phyloP scores from a whole-genome alignment of 2,329 filamentous ascomycete species.

The Xylogone sp. region DNA sequence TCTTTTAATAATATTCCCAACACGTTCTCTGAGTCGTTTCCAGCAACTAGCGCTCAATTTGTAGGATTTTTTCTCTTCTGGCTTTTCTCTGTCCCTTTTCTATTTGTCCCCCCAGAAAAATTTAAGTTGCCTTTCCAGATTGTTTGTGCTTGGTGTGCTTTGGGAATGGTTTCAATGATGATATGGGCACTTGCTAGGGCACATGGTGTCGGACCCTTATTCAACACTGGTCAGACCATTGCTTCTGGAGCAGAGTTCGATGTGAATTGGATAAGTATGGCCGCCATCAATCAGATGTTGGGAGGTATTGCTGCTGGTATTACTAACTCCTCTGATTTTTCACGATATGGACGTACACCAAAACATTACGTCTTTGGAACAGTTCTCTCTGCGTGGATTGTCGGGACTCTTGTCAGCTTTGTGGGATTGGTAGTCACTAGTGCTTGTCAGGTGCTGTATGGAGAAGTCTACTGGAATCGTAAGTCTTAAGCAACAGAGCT shows the following conservation, averaged over 20 bases:
- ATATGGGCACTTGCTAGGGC: constrained; percentile 40
- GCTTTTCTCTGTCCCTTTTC: constrained; percentile 36
- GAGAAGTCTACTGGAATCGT: constrained; percentile 28
- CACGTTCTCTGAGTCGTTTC: constrained; percentile 6
- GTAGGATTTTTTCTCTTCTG: constrained; percentile 14
- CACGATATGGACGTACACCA: constrained; percentile 34
- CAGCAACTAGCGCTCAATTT: constrained; percentile 12
- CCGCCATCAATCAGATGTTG: constrained; percentile 40
- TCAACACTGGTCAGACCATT: constrained; percentile 32
- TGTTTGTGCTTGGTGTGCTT: constrained; percentile 37
- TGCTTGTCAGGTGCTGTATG: constrained; percentile 4
- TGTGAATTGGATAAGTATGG: constrained; percentile 41
- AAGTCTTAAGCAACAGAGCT: no score
- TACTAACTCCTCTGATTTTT: constrained; percentile 40
- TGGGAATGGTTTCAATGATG: constrained; percentile 43
- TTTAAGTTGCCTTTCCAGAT: constrained; percentile 44
- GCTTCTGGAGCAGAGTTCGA: constrained; percentile 33
- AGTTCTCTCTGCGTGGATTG: constrained; percentile 34
- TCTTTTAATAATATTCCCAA: constrained; percentile 15
- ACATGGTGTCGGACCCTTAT: constrained; percentile 38
- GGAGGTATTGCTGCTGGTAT: constrained; percentile 37
- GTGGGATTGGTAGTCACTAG: constrained; percentile 39
- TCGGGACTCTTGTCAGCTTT: constrained; percentile 36
- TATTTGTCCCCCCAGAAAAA: constrained; percentile 45
- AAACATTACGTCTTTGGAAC: constrained; percentile 36